Evolutionary conservation across 148 eudicot genomes (phyloP), one percentile per base, ranked within the genome.

Genomic region (Persicaria maculosa): DNA sequence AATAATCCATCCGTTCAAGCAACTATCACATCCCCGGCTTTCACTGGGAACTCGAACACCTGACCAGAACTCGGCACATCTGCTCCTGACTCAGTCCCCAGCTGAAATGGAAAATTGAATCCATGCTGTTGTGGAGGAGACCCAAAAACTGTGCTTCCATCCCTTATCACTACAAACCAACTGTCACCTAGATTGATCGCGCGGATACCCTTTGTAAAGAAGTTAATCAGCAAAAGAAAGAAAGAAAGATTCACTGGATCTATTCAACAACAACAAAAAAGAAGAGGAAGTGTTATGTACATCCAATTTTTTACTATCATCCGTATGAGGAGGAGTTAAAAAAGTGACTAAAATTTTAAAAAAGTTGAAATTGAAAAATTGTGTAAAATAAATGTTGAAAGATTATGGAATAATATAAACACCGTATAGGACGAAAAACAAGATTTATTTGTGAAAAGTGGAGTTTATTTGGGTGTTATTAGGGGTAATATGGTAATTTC

Each of bases 131-230:
- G 97, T 45, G 74, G 88, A 44, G 93, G 97, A 46, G 96, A 91
- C 44, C 85, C 86, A 62, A 95, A 95, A 77, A 92, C 79, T 44
- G 82, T 84, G 73, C 85, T 73, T 67, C 97, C 96, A 59, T 92
- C 90, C 81, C 98, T 92, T 48, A 87, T 81, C 53, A 95, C 76
- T 45, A 90, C 80, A 77, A 95, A 95, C 50, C 96, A 96, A 76
- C 98, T 95, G 79, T 95, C 98, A 47, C 98, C 97, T 59, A 95
- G 90, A 84, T 95, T 95, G 71, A 95, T 86, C 9, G 98, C 98
- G 80, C 88, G 89, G 76, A 95, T 79, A 69, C 83, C 90, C 97
- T 91, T 83, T 67, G 31, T 44, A 79, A 78, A 79, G 31, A 36
- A 71, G 64, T 55, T 55, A 46, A 45, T 73, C 25, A 68, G 72